Conservation (phyloP, 73 alveolate species). For the Blepharisma japonicum region DNA sequence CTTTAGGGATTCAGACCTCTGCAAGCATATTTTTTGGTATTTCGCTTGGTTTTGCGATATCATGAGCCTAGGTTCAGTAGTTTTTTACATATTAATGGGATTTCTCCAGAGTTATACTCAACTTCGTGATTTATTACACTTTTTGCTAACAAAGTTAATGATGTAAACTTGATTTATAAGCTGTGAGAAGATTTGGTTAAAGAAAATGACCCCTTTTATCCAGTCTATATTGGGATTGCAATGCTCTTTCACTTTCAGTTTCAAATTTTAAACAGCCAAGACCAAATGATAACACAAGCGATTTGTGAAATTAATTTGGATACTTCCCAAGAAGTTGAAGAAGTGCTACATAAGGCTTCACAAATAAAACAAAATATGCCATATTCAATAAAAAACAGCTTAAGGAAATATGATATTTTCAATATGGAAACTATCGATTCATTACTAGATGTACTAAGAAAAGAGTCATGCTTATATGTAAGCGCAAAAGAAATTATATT, state of each 20-base stretch:
- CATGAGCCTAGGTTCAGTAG: slow-evolving; percentile 58
- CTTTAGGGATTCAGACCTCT: slow-evolving; percentile 49
- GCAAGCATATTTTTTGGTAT: slow-evolving; percentile 42
- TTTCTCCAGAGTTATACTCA: slow-evolving; percentile 76
- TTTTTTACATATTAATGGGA: slow-evolving; percentile 40
- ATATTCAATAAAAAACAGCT: not conserved
- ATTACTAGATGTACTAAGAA: not conserved
- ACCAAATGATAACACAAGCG: not conserved
- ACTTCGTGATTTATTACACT: slow-evolving; percentile 78
- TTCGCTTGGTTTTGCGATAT: slow-evolving; percentile 45
- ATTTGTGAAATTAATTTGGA: not conserved
- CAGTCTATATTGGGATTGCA: not conserved
- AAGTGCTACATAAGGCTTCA: not conserved
- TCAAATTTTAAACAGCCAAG: not conserved
- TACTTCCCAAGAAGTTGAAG: not conserved
- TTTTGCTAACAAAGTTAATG: slow-evolving; percentile 53
- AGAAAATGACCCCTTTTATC: not conserved
- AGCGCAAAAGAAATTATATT: not conserved
- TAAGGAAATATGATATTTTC: not conserved
- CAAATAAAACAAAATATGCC: not conserved
- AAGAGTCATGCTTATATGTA: not conserved
- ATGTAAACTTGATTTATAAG: not conserved
- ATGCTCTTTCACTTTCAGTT: not conserved
- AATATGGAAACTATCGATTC: not conserved
- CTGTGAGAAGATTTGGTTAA: not conserved